phyloP scores from a whole-genome alignment of 2,329 filamentous ascomycete genomes.

The Fusarium xyrophilum region DNA sequence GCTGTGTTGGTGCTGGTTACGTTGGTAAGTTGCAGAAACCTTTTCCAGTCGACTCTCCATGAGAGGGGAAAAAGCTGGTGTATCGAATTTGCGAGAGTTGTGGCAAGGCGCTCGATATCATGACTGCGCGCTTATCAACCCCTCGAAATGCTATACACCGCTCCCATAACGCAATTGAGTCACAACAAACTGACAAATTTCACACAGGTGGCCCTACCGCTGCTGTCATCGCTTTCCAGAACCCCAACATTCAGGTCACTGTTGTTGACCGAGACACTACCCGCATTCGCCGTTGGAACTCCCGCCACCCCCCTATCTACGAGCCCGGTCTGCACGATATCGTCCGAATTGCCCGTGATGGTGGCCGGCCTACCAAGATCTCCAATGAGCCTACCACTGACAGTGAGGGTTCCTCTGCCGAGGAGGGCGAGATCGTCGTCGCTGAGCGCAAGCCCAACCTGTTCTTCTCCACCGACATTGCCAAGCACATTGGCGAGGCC shows the following conservation, averaged over 20 bases:
- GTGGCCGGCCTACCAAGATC: conserved; percentile 55
- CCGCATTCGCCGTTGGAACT: conserved; percentile 77
- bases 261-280: conserved; percentile 74
- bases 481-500: conserved; percentile 67
- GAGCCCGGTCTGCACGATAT: conserved; percentile 75
- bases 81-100: background rate
- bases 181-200: conserved; percentile 20
- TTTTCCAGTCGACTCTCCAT: background rate
- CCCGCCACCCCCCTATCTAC: conserved; percentile 74
- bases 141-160: conserved; percentile 1
- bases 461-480: conserved; percentile 74
- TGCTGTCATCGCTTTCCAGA: conserved; percentile 75
- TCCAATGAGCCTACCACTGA: conserved; percentile 47
- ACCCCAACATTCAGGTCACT: conserved; percentile 72
- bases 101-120: conserved; percentile 4
- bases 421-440: conserved; percentile 46
- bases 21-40: conserved; percentile 63
- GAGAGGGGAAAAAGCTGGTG: background rate
- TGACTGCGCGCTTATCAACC: conserved; percentile 16
- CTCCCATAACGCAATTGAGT: conserved; percentile 13
- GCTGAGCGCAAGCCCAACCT: conserved; percentile 67
- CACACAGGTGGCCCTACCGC: conserved; percentile 73
- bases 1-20: conserved; percentile 78
- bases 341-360: conserved; percentile 69
- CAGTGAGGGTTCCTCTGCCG: conserved; percentile 43